phyloP scores from a whole-genome alignment of 2,329 filamentous ascomycete genomes.

The Pyricularia pennisetigena region DNA sequence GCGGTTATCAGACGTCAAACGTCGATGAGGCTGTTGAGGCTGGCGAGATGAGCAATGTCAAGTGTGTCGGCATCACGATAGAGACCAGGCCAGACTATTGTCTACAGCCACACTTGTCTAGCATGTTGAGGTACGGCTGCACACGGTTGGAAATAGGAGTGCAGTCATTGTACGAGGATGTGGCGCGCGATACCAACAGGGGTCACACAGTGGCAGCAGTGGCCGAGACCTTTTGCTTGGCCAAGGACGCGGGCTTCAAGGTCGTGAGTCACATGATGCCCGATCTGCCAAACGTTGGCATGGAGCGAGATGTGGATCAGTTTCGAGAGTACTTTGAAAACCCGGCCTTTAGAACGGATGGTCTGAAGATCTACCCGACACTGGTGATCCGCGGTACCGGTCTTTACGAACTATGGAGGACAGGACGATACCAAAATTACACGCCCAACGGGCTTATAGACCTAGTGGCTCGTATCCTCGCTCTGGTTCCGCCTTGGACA shows the following conservation, averaged over 20 bases:
- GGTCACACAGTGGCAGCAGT: conserved; percentile 94
- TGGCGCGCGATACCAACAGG: conserved; percentile 94
- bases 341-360: conserved; percentile 90
- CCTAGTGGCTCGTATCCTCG: conserved; percentile 90
- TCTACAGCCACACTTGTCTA: conserved; percentile 84
- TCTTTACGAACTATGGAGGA: conserved; percentile 94
- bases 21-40: conserved; percentile 94
- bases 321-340: conserved; percentile 98
- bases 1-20: conserved; percentile 86
- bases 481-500: conserved; percentile 93
- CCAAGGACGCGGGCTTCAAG: conserved; percentile 97
- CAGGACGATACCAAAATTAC: conserved; percentile 95
- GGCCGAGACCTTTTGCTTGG: conserved; percentile 91
- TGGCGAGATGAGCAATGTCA: conserved; percentile 92
- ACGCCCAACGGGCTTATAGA: conserved; percentile 95
- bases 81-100: conserved; percentile 97
- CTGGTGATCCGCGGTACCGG: conserved; percentile 95
- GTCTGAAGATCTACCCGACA: conserved; percentile 95
- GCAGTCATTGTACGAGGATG: conserved; percentile 94
- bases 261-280: conserved; percentile 99
- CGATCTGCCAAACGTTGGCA: conserved; percentile 92
- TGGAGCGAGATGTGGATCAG: conserved; percentile 95
- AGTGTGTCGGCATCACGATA: conserved; percentile 97
- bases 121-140: conserved; percentile 97
- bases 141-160: conserved; percentile 92